phyloP scores from a whole-genome alignment of 495 filamentous ascomycete genomes.

The Entonaema liquescens region DNA sequence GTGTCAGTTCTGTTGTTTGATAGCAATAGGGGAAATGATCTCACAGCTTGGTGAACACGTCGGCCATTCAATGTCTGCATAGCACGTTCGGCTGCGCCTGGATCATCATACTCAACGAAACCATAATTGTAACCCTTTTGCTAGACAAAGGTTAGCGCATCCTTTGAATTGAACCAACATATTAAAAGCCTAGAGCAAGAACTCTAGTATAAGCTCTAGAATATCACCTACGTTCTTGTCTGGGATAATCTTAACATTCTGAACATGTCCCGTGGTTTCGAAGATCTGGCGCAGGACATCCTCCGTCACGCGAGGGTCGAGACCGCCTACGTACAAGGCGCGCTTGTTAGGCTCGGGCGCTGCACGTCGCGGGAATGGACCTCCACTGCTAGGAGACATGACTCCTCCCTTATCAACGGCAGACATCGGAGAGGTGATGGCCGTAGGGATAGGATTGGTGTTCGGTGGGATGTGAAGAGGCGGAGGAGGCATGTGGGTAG shows the following conservation, averaged over 20 bases:
- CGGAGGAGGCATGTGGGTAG: constrained; percentile 91
- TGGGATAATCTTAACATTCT: constrained; percentile 99
- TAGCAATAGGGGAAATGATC: constrained; percentile 37
- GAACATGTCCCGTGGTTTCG: constrained; percentile 96
- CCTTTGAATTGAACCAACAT: constrained; percentile 13
- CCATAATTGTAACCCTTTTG: constrained; percentile 99
- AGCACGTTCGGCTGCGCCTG: constrained; percentile 91
- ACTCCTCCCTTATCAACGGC: constrained; percentile 67
- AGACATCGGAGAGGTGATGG: constrained; percentile 87
- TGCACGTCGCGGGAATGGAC: constrained; percentile 85
- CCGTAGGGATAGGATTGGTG: constrained; percentile 93
- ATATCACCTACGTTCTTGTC: constrained; percentile 87
- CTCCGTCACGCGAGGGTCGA: constrained; percentile 95
- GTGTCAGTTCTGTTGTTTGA: constrained; percentile 21
- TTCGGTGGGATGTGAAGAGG: constrained; percentile 96
- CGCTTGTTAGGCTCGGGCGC: constrained; percentile 99
- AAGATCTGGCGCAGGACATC: constrained; percentile 98
- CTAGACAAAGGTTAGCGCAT: constrained; percentile 51
- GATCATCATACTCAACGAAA: constrained; percentile 99
- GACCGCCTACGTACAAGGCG: constrained; percentile 93
- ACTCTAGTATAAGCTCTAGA: not conserved
- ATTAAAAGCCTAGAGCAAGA: constrained; percentile 27
- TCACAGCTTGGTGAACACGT: constrained; percentile 91
- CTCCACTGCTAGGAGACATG: constrained; percentile 82
- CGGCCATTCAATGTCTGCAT: constrained; percentile 97